Conservation (phyloP, 2,329 filamentous ascomycete species). For the Ramularia endophylla region DNA sequence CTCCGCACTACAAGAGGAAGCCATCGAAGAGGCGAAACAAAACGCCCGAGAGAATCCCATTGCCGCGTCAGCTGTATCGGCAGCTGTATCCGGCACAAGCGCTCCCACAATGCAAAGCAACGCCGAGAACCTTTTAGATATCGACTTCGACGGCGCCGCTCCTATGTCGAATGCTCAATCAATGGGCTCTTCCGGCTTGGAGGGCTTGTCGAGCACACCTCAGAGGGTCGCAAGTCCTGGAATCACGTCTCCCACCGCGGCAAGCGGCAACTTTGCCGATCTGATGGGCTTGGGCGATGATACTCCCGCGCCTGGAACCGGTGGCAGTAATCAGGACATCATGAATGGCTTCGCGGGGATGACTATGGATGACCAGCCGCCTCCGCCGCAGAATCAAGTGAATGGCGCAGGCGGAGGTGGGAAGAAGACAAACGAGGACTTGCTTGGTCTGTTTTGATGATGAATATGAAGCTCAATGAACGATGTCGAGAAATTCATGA, state of each 20-base stretch:
- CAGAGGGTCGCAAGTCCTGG: slow-evolving; percentile 62
- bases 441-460: slow-evolving; percentile 49
- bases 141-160: slow-evolving; percentile 93
- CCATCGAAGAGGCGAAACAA: slow-evolving; percentile 92
- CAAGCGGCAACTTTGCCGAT: slow-evolving; percentile 63
- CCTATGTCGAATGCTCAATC: slow-evolving; percentile 63
- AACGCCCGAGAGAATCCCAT: slow-evolving; percentile 92
- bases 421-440: slow-evolving; percentile 48
- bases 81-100: slow-evolving; percentile 47
- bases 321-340: slow-evolving; percentile 49
- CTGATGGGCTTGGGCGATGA: slow-evolving; percentile 61
- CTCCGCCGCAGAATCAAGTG: slow-evolving; percentile 59
- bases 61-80: slow-evolving; percentile 71
- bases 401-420: slow-evolving; percentile 42
- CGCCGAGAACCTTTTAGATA: slow-evolving; percentile 90
- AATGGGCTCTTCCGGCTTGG: slow-evolving; percentile 45
- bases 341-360: slow-evolving; percentile 79
- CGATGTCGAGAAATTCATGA: too few species aligned
- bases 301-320: slow-evolving; percentile 23
- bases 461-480: neutral
- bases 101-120: slow-evolving; percentile 58
- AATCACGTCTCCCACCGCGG: slow-evolving; percentile 36
- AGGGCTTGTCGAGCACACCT: slow-evolving; percentile 58
- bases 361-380: slow-evolving; percentile 64
- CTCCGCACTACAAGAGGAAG: slow-evolving; percentile 88